phyloP scores from a whole-genome alignment of 2,329 filamentous ascomycete genomes.

The Lomentospora prolificans region DNA sequence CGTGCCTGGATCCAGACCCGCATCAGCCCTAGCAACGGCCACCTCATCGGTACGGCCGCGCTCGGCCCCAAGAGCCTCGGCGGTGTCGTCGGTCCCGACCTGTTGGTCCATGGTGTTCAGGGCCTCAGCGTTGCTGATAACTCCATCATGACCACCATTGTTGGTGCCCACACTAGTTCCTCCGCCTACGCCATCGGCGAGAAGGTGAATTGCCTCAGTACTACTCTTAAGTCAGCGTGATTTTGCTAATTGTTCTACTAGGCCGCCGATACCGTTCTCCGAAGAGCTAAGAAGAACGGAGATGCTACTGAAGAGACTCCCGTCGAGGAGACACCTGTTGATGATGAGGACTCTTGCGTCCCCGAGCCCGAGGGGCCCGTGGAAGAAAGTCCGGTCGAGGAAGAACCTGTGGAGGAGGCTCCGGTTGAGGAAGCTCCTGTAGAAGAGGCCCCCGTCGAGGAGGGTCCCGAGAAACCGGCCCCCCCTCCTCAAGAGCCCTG shows the following conservation, averaged over 20 bases:
- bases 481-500: background rate
- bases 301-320: background rate
- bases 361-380: background rate
- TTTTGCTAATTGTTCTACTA: conserved; percentile 9
- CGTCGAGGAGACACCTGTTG: background rate
- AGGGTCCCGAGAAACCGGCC: background rate
- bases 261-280: conserved; percentile 14
- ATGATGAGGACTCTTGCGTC: background rate
- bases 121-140: conserved; percentile 30
- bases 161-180: conserved; percentile 32
- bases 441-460: background rate
- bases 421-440: background rate
- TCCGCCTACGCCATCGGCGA: conserved; percentile 35
- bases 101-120: conserved; percentile 29
- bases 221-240: background rate
- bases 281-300: conserved; percentile 1
- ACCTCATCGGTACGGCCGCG: conserved; percentile 11
- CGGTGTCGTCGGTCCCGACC: conserved; percentile 12
- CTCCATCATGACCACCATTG: conserved; percentile 28
- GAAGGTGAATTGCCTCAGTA: conserved; percentile 14
- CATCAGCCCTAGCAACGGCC: conserved; percentile 12
- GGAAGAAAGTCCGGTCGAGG: background rate
- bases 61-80: conserved; percentile 11
- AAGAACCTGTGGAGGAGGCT: background rate
- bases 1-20: conserved; percentile 11